Evolutionary conservation across 805 yeast species (phyloP), one percentile per base, ranked within the genome.

Genomic region (Wickerhamomyces strasburgensis): DNA sequence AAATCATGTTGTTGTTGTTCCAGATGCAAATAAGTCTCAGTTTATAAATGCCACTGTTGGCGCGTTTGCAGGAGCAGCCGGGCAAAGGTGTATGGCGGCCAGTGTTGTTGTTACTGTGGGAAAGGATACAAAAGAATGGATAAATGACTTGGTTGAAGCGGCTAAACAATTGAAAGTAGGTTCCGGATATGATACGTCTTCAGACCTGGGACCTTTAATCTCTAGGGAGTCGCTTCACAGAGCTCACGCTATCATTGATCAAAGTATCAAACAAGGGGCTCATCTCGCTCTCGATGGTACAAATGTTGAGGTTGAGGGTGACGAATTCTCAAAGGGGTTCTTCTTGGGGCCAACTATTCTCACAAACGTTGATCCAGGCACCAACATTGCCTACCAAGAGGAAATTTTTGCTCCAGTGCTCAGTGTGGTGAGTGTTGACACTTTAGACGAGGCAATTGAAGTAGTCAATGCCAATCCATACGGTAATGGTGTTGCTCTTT

Each of bases 1-100:
- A 63, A 81, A 81, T 65, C 89, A 81, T 60, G 71, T 82, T 49
- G 73, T 82, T 34, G 75, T 80, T 15, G 68, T 79, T 45, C 87
- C 87, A 3, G 88, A 81, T 51, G 86, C 87, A 15, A 72, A 78
- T 61, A 75, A 76, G 58, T 54, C 62, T 41, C 82, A 75, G 46
- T 77, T 83, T 40, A 64, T 81, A 48, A 77, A 75, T 51, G 78
- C 84, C 23, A 63, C 80, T 24, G 77, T 68, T 37, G 88, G 88
- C 31, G 86, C 89, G 16, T 84, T 85, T 28, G 83, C 83, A 51
- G 88, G 89, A 27, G 89, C 89, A 41, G 88, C 88, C 18, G 89
- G 89, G 37, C 88, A 81, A 67, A 73, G 89, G 57, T 81, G 89
- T 60, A 81, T 81, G 89, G 88, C 88, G 8, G 77, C 83, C 33